Evolutionary conservation across 2,329 filamentous ascomycete genomes (phyloP).

Genomic region (Meredithiella fracta): DNA sequence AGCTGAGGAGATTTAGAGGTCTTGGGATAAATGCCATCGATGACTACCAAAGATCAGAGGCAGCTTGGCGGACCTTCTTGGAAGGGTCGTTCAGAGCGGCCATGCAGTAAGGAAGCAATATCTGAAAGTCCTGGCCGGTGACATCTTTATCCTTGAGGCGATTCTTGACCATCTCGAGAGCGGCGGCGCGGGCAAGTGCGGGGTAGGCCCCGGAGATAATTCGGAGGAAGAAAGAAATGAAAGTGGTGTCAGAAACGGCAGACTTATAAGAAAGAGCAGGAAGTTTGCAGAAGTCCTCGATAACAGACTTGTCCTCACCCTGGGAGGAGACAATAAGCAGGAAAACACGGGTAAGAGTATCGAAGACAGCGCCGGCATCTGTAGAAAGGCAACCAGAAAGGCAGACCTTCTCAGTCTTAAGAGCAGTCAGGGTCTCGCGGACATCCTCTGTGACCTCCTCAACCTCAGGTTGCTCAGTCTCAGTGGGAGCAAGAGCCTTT

Average conservation of each 20-base stretch:
- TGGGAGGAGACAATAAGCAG: constrained; percentile 34
- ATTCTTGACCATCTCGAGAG: constrained; percentile 47
- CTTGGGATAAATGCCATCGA: constrained; percentile 33
- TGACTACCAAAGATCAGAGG: constrained; percentile 47
- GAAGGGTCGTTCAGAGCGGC: constrained; percentile 59
- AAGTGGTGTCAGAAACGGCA: constrained; percentile 46
- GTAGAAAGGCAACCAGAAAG: constrained; percentile 37
- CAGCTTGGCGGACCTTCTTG: constrained; percentile 58
- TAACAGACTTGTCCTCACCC: constrained; percentile 23
- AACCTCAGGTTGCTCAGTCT: constrained; percentile 35
- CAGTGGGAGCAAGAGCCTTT: constrained; percentile 31
- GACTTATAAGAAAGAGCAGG: constrained; percentile 37
- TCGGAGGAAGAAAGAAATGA: constrained; percentile 58
- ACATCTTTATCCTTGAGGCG: constrained; percentile 36
- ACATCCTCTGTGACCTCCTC: constrained; percentile 24
- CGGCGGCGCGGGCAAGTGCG: constrained; percentile 48
- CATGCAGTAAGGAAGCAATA: constrained; percentile 66
- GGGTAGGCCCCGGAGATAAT: constrained; percentile 60
- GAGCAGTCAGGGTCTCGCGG: constrained; percentile 24
- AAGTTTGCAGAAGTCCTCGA: constrained; percentile 36
- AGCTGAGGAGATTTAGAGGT: constrained; percentile 22
- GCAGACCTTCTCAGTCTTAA: constrained; percentile 23
- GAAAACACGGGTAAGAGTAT: constrained; percentile 42
- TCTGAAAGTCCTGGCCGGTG: constrained; percentile 50
- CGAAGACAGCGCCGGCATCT: constrained; percentile 35